These are phyloP conservation scores for Fusarium armeniacum DNA, from an alignment of 2,329 filamentous ascomycete species.

Conservation along the genomic window DNA sequence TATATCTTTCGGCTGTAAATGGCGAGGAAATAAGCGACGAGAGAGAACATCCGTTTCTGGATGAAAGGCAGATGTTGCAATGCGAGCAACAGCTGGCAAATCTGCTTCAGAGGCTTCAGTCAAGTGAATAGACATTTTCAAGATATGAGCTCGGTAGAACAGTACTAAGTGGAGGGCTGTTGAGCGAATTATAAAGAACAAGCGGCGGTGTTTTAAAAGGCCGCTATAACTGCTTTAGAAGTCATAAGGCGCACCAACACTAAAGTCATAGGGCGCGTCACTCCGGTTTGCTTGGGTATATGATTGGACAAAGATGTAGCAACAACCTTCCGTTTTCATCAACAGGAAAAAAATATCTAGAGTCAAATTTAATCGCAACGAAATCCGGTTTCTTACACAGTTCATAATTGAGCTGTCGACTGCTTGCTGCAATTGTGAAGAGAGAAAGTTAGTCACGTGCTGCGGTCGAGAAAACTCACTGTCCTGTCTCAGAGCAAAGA, in stretches of 20 bases:
- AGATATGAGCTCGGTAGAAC: not conserved
- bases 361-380: not conserved
- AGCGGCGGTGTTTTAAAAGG: not conserved
- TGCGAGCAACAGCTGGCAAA: slow-evolving; percentile 9
- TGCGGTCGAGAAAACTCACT: not conserved
- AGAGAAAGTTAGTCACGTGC: not conserved
- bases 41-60: slow-evolving; percentile 18
- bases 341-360: not conserved
- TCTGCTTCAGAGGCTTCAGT: not conserved
- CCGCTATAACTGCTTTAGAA: not conserved
- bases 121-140: slow-evolving; percentile 1
- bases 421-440: not conserved
- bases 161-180: not conserved
- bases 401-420: not conserved
- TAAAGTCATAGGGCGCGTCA: not conserved
- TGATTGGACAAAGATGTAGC: not conserved
- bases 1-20: slow-evolving; percentile 9
- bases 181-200: not conserved
- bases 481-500: not conserved
- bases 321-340: not conserved
- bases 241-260: not conserved
- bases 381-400: not conserved
- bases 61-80: slow-evolving; percentile 23
- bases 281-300: not conserved
- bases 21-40: slow-evolving; percentile 21